phyloP scores from a whole-genome alignment of 108 stramenopile species.

The Fragilaria crotonensis region DNA sequence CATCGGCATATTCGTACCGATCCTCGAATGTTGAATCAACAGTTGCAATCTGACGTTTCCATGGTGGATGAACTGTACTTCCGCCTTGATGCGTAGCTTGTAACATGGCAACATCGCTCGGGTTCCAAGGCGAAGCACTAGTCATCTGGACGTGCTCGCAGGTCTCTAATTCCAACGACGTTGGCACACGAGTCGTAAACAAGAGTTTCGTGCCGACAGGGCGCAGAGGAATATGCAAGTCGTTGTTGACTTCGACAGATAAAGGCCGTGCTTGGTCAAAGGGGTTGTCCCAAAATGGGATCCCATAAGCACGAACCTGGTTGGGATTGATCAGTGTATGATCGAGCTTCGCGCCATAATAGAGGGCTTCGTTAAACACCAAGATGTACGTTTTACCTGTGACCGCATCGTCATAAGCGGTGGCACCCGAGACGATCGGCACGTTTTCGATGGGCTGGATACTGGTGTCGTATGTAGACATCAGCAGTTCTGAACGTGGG shows the following conservation, averaged over 20 bases:
- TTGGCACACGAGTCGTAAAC: background rate
- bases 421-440: too few relatives aligned
- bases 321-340: conserved; percentile 24
- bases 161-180: background rate
- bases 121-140: background rate
- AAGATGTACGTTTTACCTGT: conserved; percentile 15
- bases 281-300: conserved; percentile 9
- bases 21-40: too few relatives aligned
- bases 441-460: conserved; percentile 6
- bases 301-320: conserved; percentile 23
- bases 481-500: background rate
- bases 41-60: too few relatives aligned
- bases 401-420: too few relatives aligned
- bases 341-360: conserved; percentile 10
- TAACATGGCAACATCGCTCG: too few relatives aligned
- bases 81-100: too few relatives aligned
- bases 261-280: background rate
- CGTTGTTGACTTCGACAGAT: background rate
- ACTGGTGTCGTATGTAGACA: background rate
- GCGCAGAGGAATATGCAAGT: background rate
- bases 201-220: background rate
- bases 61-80: too few relatives aligned
- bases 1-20: too few relatives aligned
- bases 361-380: too few relatives aligned
- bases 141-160: conserved; percentile 4